Evolutionary conservation across 2,329 filamentous ascomycete species (phyloP).

Genomic region (Aspergillus sp.): DNA sequence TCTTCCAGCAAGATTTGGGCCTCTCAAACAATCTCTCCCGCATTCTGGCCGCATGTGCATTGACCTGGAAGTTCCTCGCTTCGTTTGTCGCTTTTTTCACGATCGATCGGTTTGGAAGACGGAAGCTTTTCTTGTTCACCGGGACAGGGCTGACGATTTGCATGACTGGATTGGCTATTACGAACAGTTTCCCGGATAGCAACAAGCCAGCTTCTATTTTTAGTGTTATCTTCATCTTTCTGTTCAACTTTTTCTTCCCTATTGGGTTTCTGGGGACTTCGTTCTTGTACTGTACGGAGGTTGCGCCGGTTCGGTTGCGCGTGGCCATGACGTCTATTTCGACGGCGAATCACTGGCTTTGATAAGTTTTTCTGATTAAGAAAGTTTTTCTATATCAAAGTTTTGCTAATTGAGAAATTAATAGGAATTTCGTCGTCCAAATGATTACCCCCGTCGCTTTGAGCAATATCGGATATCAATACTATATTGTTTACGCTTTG

Average conservation of each 20-base stretch:
- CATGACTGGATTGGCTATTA: constrained; percentile 12
- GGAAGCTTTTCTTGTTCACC: constrained; percentile 8
- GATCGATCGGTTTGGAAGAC: constrained; percentile 12
- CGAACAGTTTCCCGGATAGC: neutral
- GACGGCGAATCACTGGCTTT: constrained; percentile 12
- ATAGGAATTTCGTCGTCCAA: constrained; percentile 8
- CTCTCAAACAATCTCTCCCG: neutral
- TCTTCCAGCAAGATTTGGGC: constrained; percentile 10
- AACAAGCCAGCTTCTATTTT: neutral
- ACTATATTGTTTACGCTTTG: constrained; percentile 8
- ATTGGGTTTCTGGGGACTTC: constrained; percentile 8
- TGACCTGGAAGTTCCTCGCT: constrained; percentile 13
- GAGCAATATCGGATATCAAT: constrained; percentile 4
- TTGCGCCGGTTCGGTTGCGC: constrained; percentile 6
- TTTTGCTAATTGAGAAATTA: no score
- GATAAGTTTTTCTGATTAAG: neutral
- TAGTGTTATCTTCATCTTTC: constrained; percentile 2
- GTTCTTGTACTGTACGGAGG: constrained; percentile 9
- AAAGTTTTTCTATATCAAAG: no score
- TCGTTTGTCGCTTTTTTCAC: constrained; percentile 9
- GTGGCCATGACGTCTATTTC: constrained; percentile 8
- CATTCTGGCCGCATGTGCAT: constrained; percentile 6
- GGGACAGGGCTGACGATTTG: constrained; percentile 8
- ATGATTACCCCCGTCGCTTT: constrained; percentile 10
- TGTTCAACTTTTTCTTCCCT: constrained; percentile 11